Evolutionary conservation across 2,329 filamentous ascomycete species (phyloP).

Genomic region (Aspergillus viridinutans): DNA sequence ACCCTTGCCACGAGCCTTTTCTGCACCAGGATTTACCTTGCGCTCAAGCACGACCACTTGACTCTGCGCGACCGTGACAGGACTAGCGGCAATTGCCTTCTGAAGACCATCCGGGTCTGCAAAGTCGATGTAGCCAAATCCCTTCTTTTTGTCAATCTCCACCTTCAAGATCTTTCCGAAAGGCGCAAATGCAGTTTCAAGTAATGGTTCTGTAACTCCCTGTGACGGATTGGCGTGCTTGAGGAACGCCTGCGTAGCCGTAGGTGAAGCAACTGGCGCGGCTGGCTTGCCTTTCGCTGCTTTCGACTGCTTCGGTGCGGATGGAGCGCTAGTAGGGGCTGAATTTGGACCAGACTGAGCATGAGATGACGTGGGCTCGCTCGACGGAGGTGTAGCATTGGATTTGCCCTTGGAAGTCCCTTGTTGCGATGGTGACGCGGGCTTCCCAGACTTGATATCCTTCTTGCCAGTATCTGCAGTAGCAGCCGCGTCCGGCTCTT

Average conservation of each 20-base stretch:
- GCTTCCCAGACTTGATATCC: slow-evolving; percentile 20
- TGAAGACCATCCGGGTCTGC: slow-evolving; percentile 65
- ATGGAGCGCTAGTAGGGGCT: slow-evolving; percentile 13
- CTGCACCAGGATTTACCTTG: slow-evolving; percentile 31
- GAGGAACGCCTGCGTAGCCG: slow-evolving; percentile 57
- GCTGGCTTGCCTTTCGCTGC: slow-evolving; percentile 26
- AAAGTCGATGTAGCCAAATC: slow-evolving; percentile 91
- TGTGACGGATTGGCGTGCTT: slow-evolving; percentile 86
- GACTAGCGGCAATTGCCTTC: slow-evolving; percentile 77
- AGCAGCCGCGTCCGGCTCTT: slow-evolving; percentile 9
- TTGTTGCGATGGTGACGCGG: slow-evolving; percentile 7
- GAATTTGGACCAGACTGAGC: slow-evolving; percentile 11
- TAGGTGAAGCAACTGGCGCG: slow-evolving; percentile 18
- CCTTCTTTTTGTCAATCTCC: slow-evolving; percentile 92
- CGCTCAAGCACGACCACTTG: slow-evolving; percentile 79
- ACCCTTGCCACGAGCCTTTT: slow-evolving; percentile 30
- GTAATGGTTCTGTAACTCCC: slow-evolving; percentile 77
- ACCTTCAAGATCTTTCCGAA: slow-evolving; percentile 75
- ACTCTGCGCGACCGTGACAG: slow-evolving; percentile 76
- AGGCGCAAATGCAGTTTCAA: slow-evolving; percentile 67
- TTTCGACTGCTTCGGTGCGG: slow-evolving; percentile 22
- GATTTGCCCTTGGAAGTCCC: slow-evolving; percentile 12
- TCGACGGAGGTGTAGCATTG: slow-evolving; percentile 18
- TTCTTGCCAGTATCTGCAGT: slow-evolving; percentile 22
- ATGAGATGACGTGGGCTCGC: slow-evolving; percentile 19